Percentiles rank a stretch among this genome's conserved stretches.
Conservation (phyloP, 345 rosid genomes). For the Murraya paniculata region DNA sequence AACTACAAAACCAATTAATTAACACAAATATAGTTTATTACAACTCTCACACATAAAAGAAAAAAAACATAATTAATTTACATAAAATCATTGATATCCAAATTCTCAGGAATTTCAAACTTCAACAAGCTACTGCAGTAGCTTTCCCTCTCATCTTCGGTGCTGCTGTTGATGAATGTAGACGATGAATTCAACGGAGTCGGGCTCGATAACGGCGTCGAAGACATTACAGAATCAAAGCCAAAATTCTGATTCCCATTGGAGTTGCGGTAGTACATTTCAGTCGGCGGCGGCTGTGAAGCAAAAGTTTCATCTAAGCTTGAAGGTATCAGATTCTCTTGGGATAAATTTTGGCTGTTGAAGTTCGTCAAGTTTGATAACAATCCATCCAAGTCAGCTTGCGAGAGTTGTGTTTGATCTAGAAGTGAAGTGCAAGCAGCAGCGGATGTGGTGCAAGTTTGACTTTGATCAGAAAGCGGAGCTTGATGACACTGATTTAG, state of each 20-base stretch:
- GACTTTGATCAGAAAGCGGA: constrained; percentile 12
- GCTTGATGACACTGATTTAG: constrained; percentile 19
- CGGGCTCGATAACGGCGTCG: constrained; percentile 57
- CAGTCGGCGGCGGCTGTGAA: constrained; percentile 23
- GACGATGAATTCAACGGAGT: constrained; percentile 53
- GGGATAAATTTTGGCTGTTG: constrained; percentile 17
- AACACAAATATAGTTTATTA: constrained; percentile 1
- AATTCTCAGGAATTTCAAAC: constrained; percentile 70
- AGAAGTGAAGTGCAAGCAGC: constrained; percentile 10
- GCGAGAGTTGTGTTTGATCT: constrained; percentile 31
- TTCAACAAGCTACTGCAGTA: constrained; percentile 66
- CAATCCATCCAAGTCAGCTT: constrained; percentile 18
- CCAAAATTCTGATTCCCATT: constrained; percentile 35
- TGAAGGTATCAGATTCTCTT: constrained; percentile 22
- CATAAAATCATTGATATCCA: constrained; percentile 66
- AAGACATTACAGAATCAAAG: constrained; percentile 54
- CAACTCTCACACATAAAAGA: neutral
- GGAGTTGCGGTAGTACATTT: constrained; percentile 2
- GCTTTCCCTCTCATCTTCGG: constrained; percentile 67
- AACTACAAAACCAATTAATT: constrained; percentile 9
- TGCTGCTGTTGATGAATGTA: constrained; percentile 44
- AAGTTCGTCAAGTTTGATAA: constrained; percentile 19
- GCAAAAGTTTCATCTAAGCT: constrained; percentile 13
- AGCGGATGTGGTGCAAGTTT: constrained; percentile 24
- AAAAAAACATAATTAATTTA: constrained; percentile 19